A percentile compares a stretch with the other conserved stretches of the same genome.
Evolutionary conservation across 2,329 filamentous ascomycete species (phyloP).

Genomic region (Sarocladium oryzae): DNA sequence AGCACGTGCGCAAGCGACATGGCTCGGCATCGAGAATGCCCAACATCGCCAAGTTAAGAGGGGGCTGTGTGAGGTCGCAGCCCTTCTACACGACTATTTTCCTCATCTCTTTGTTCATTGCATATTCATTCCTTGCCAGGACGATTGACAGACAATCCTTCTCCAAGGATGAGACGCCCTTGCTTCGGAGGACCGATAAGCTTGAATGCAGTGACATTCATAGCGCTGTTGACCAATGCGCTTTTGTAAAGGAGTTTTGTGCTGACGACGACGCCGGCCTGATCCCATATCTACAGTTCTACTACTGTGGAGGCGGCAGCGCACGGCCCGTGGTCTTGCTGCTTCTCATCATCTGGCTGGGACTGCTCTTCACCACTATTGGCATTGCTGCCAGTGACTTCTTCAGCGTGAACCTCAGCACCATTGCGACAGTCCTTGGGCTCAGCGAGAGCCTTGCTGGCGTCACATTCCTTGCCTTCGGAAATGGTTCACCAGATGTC

Average conservation of each 20-base stretch:
- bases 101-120: slow-evolving; percentile 38
- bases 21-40: slow-evolving; percentile 17
- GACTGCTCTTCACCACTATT: slow-evolving; percentile 88
- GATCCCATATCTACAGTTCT: slow-evolving; percentile 79
- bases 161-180: slow-evolving; percentile 12
- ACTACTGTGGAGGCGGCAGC: slow-evolving; percentile 72
- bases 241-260: slow-evolving; percentile 77
- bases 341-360: slow-evolving; percentile 76
- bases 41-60: slow-evolving; percentile 21
- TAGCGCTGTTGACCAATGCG: slow-evolving; percentile 71
- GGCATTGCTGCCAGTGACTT: slow-evolving; percentile 98
- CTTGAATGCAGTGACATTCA: slow-evolving; percentile 68
- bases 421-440: slow-evolving; percentile 79
- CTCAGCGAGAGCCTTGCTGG: slow-evolving; percentile 95
- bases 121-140: slow-evolving; percentile 35
- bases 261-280: slow-evolving; percentile 84
- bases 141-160: slow-evolving; percentile 13
- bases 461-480: slow-evolving; percentile 93
- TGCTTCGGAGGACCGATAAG: slow-evolving; percentile 19
- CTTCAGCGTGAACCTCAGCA: slow-evolving; percentile 94
- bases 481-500: slow-evolving; percentile 95
- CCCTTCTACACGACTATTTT: slow-evolving; percentile 44
- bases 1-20: slow-evolving; percentile 11
- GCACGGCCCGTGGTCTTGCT: slow-evolving; percentile 72
- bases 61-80: slow-evolving; percentile 34